Evolutionary conservation across 768 basidiomycete species (phyloP).

Genomic region (Sarcodon aspratus): DNA sequence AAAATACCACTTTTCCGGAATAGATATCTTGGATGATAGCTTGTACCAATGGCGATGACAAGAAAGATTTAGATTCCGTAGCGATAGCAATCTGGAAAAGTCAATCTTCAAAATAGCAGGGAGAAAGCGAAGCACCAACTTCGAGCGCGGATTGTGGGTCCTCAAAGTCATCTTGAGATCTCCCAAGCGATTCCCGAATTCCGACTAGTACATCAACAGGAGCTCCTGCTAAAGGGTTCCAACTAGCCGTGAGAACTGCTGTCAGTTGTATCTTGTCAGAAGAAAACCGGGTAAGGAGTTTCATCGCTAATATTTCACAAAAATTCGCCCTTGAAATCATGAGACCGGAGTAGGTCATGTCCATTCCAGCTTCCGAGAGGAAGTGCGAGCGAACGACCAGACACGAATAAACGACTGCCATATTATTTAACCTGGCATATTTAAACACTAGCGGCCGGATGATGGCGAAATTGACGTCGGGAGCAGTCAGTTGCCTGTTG

Average conservation of each 20-base stretch:
- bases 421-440: slow-evolving; percentile 67
- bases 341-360: slow-evolving; percentile 70
- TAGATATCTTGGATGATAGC: slow-evolving; percentile 84
- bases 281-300: slow-evolving; percentile 68
- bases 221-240: slow-evolving; percentile 80
- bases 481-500: slow-evolving; percentile 65
- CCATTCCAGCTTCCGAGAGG: slow-evolving; percentile 49
- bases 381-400: slow-evolving; percentile 76
- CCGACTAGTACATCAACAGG: slow-evolving; percentile 52
- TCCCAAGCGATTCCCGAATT: slow-evolving; percentile 46
- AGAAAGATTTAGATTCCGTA: slow-evolving; percentile 73
- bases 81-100: slow-evolving; percentile 74
- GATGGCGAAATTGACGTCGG: slow-evolving; percentile 73
- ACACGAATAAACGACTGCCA: slow-evolving; percentile 66
- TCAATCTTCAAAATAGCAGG: not conserved
- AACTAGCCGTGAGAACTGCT: slow-evolving; percentile 69
- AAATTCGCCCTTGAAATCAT: slow-evolving; percentile 63
- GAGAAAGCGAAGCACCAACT: slow-evolving; percentile 31
- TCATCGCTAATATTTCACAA: slow-evolving; percentile 85
- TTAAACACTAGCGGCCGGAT: slow-evolving; percentile 70
- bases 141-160: slow-evolving; percentile 78
- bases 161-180: slow-evolving; percentile 49
- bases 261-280: slow-evolving; percentile 67
- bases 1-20: slow-evolving; percentile 64
- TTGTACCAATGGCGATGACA: slow-evolving; percentile 77